phyloP scores from a whole-genome alignment of 768 basidiomycete species.

The Leucocoprinus leucothites region DNA sequence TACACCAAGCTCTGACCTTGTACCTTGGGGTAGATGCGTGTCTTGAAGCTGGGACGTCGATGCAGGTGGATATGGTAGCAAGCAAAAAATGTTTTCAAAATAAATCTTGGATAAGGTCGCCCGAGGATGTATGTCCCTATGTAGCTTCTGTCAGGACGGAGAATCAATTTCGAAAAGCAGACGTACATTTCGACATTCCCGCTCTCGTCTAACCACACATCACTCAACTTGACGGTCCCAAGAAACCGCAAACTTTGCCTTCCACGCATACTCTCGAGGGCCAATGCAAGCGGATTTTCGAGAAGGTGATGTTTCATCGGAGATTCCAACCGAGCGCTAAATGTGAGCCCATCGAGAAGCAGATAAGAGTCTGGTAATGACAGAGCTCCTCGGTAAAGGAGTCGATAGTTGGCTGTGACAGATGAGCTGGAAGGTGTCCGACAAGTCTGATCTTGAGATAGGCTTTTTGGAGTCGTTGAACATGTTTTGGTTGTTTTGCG shows the following conservation, averaged over 20 bases:
- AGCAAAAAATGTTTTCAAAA: conserved; percentile 69
- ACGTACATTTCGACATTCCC: conserved; percentile 42
- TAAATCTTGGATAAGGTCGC: conserved; percentile 61
- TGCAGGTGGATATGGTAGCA: conserved; percentile 32
- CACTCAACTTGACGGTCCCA: conserved; percentile 47
- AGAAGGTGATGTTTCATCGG: conserved; percentile 42
- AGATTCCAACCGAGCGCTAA: conserved; percentile 48
- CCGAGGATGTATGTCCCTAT: conserved; percentile 63
- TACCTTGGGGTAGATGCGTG: conserved; percentile 12
- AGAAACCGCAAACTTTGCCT: conserved; percentile 59
- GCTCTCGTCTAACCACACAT: conserved; percentile 59
- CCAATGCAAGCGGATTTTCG: conserved; percentile 66
- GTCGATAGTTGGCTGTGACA: conserved; percentile 36
- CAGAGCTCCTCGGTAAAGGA: conserved; percentile 74
- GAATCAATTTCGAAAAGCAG: not conserved
- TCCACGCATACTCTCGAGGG: conserved; percentile 79
- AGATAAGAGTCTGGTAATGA: conserved; percentile 72
- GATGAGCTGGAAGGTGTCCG: conserved; percentile 12
- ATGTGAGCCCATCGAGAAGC: conserved; percentile 71
- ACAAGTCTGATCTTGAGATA: not conserved
- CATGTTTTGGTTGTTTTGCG: not conserved
- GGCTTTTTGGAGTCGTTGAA: not conserved
- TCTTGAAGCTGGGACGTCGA: conserved; percentile 20
- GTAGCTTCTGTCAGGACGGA: conserved; percentile 22
- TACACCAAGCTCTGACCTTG: conserved; percentile 51